A percentile compares a stretch with the other conserved stretches of the same genome.
phyloP scores from a whole-genome alignment of 371 early-diverging fungal genomes.

The Coemansia sp. region DNA sequence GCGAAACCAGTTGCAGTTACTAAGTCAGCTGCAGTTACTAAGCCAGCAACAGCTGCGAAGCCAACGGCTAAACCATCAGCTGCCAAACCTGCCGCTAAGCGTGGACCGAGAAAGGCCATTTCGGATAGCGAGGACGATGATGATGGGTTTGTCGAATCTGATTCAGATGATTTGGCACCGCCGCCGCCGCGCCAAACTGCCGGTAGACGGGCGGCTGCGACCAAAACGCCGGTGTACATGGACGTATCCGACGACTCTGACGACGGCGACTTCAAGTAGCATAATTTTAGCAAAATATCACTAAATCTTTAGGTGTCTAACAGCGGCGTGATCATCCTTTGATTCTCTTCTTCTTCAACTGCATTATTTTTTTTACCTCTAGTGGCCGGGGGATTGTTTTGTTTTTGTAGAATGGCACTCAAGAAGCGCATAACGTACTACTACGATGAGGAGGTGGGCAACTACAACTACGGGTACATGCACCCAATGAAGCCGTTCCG shows the following conservation, averaged over 20 bases:
- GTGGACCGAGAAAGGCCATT: conserved; percentile 15
- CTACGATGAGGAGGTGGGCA: conserved; percentile 68
- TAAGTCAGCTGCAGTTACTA: background rate
- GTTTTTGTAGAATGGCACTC: conserved; percentile 18
- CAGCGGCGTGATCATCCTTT: background rate
- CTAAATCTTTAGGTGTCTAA: no score
- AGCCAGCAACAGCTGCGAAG: background rate
- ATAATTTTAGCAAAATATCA: no score
- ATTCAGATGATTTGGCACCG: conserved; percentile 10
- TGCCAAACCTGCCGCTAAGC: conserved; percentile 8
- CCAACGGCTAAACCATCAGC: no score
- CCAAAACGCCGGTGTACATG: conserved; percentile 23
- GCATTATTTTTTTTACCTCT: background rate
- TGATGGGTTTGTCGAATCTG: background rate
- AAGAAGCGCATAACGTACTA: conserved; percentile 48
- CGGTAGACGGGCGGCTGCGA: conserved; percentile 21
- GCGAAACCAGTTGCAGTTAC: background rate
- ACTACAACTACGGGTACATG: conserved; percentile 51
- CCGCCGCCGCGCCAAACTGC: conserved; percentile 10
- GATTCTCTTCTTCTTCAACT: conserved; percentile 2
- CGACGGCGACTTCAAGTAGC: conserved; percentile 16
- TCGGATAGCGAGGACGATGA: conserved; percentile 43
- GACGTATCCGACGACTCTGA: conserved; percentile 35
- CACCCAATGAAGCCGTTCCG: conserved; percentile 97
- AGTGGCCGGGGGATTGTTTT: no score